Conservation (phyloP, 805 yeast genomes). For the Candida arabinofermentans region DNA sequence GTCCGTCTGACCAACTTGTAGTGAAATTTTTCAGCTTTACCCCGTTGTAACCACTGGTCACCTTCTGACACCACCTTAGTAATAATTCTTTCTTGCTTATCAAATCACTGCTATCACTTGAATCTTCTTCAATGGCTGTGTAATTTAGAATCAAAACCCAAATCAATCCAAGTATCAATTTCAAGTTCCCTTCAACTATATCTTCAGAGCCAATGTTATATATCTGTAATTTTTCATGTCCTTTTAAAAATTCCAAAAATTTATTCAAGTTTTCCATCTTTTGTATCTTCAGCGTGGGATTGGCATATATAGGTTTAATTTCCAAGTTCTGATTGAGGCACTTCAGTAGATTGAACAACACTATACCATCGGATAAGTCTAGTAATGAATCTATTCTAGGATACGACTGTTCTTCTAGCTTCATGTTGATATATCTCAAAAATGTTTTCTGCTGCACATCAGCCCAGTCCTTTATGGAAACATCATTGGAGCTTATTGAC, state of each 20-base stretch:
- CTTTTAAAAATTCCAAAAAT: constrained; percentile 38
- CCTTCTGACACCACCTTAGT: constrained; percentile 51
- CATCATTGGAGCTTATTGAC: constrained; percentile 4
- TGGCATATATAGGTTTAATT: constrained; percentile 27
- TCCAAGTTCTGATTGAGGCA: constrained; percentile 21
- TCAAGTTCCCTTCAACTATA: constrained; percentile 44
- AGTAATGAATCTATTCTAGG: constrained; percentile 24
- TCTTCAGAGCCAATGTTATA: constrained; percentile 46
- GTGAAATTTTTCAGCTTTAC: constrained; percentile 46
- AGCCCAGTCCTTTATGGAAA: constrained; percentile 34
- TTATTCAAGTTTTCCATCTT: constrained; percentile 44
- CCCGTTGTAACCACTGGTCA: constrained; percentile 34
- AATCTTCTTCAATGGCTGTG: constrained; percentile 21
- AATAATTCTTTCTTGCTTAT: constrained; percentile 35
- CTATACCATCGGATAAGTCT: constrained; percentile 40
- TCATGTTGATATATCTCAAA: constrained; percentile 45
- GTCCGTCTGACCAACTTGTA: constrained; percentile 50
- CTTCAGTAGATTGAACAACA: constrained; percentile 35
- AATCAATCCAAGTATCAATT: constrained; percentile 43
- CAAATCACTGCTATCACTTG: constrained; percentile 7
- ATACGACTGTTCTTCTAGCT: constrained; percentile 21
- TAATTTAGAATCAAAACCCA: constrained; percentile 46
- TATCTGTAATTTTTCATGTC: constrained; percentile 35
- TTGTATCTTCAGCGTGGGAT: constrained; percentile 41
- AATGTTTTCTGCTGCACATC: constrained; percentile 44